Evolutionary conservation across 495 filamentous ascomycete species (phyloP), one percentile per base, ranked within the genome.

Genomic region (Xylaria acuta): DNA sequence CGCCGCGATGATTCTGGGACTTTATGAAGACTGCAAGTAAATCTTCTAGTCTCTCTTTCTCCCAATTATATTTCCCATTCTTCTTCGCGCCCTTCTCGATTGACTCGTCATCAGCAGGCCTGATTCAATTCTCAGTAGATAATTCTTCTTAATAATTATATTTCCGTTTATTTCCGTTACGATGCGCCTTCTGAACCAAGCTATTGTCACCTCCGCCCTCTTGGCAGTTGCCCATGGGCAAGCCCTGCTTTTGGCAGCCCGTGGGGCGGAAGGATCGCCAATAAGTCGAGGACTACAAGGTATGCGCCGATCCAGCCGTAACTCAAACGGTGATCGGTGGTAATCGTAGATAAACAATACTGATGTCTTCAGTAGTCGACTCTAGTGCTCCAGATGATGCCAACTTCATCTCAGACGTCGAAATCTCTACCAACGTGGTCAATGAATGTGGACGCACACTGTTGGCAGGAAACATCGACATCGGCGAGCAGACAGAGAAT

Each of bases 401-500:
- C 11, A 84, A 84, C 72, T 83, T 87, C 81, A 86, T 87, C 75
- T 82, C 82, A 16, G 81, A 87, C 71, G 77, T 79, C 67, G 84
- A 86, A 72, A 84, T 84, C 67, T 56, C 60, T 25, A 79, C 80
- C 43, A 83, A 83, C 51, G 67, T 83, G 32, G 85, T 86, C 72
- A 83, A 85, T 75, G 76, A 82, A 59, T 86, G 83, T 77, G 85
- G 85, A 0, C 78, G 85, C 20, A 86, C 85, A 27, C 73, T 85
- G 76, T 77, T 84, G 34, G 77, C 78, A 2, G 85, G 85, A 25
- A 86, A 86, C 72, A 86, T 87, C 76, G 85, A 87, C 74, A 77
- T 87, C 40, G 85, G 83, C 59, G 84, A 84, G 67, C 82, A 81
- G 68, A 86, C 84, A 18, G 84, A 87, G 77, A 81, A 85, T 66